These are phyloP conservation scores for Phytopythium boreale DNA, from an alignment of 352 stramenopile genomes.

Conservation along the genomic window DNA sequence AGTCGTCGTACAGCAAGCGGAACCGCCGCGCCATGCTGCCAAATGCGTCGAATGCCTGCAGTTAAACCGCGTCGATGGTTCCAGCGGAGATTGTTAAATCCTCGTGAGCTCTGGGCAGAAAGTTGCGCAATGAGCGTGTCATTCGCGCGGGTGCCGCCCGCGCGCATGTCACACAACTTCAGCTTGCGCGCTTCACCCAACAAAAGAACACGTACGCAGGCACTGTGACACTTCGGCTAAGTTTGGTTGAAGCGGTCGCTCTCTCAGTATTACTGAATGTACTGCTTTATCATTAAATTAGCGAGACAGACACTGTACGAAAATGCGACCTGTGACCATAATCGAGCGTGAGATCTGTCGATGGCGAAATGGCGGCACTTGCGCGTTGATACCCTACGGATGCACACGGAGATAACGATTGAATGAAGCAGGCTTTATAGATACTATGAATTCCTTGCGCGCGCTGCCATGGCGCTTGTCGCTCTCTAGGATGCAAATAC, in stretches of 20 bases:
- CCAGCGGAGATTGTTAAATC: background rate
- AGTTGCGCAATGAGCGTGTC: constrained; percentile 1
- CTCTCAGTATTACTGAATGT: background rate
- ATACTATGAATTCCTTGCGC: background rate
- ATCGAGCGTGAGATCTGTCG: no score
- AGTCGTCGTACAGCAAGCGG: constrained; percentile 41
- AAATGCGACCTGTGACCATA: background rate
- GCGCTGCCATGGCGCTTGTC: background rate
- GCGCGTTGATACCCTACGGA: background rate
- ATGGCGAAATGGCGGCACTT: no score
- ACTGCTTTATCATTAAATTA: background rate
- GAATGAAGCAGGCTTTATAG: background rate
- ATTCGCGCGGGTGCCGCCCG: background rate
- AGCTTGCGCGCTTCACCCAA: constrained; percentile 3
- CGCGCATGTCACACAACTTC: constrained; percentile 1
- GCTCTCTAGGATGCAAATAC: background rate
- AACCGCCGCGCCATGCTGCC: constrained; percentile 16
- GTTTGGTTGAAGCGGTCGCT: background rate
- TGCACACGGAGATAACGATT: no score
- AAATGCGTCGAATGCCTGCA: background rate
- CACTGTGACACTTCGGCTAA: background rate
- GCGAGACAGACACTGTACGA: background rate
- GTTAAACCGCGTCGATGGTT: background rate
- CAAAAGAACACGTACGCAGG: background rate
- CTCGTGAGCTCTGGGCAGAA: background rate